Evolutionary conservation across 2,329 filamentous ascomycete genomes (phyloP), one percentile per base, ranked within the genome.

Genomic region (Cladosporium sp.): DNA sequence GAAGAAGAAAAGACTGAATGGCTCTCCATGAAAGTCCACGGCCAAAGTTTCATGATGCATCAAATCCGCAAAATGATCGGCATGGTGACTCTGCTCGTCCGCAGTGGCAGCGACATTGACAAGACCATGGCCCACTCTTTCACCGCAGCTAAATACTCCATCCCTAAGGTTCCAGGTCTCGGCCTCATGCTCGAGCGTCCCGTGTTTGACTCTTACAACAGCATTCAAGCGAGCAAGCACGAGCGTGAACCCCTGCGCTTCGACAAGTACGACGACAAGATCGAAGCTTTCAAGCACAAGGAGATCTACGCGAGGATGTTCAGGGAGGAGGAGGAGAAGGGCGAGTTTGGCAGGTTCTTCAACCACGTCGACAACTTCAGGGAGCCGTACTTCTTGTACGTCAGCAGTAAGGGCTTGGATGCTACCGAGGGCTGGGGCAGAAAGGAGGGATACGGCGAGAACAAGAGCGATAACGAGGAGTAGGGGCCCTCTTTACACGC

Each of bases 21-120:
- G 94, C 80, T 99, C 4, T 94, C 89, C 42, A 80, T 97, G 64
- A 96, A 96, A 72, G 92, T 99, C 22, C 94, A 99, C 74, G 94
- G 94, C 0, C 94, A 99, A 75, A 93, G 88, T 69, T 99, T 99
- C 81, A 99, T 99, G 94, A 99, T 99, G 94, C 94, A 99, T 74
- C 94, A 99, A 77, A 99, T 99, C 74, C 88, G 94, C 68, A 99
- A 97, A 76, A 97, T 99, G 94, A 90, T 99, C 15, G 91, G 90
- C 57, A 91, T 99, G 88, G 90, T 86, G 8, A 85, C 90, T 34
- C 80, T 99, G 60, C 79, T 93, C 5, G 88, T 95, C 6, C 87
- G 94, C 36, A 95, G 89, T 71, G 94, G 91, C 51, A 87, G 87
- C n/a, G 60, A 66, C 22, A 80, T 89, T 3, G 78, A 86, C 3